Base-by-base conservation (phyloP, 1,139 yeast genomes). In the Geotrichum siamense region DNA sequence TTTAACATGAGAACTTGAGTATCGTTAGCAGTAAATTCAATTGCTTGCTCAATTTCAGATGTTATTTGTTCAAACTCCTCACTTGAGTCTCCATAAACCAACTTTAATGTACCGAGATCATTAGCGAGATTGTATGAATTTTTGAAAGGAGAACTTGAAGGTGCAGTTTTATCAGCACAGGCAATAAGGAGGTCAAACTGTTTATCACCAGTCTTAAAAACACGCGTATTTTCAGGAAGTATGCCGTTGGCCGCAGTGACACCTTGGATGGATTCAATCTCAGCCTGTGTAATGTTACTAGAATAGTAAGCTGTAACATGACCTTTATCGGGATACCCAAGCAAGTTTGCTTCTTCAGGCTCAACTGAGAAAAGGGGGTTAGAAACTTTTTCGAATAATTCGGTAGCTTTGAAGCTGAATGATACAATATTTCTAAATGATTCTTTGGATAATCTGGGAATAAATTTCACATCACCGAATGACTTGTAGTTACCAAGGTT, bases 401-500 rank as follows among this genome's bases (percentile, higher is more conserved):
- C 59, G 4, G 65, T 49, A 17, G 71, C 60, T 2, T 63, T 56
- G 2, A 64, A 57, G 21, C 59, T 56, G 16, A 78, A 64, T 21
- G 63, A 61, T 26, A 78, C 66, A 40, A 79, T 61, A 17, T 65
- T 53, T 48, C 67, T 73, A 53, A 85, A 79, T 3, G 71, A 70
- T 1, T 64, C 73, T 32, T 54, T 56, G 0, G 70, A 43, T 33
- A 84, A 57, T 38, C 76, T 67, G 30, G 96, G 96, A 52, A 86
- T 71, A 59, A 85, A 85, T 64, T 86, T 86, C 53, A 76, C 76
- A 64, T 86, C 95, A 51, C 96, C 96, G 64, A 86, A 86, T 0
- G 93, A 81, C 65, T 84, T 85, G 70, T 77, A 86, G 62, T 86
- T 86, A 51, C 96, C 96, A 59, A 82, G 70, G 62, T 86, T 86